Evolutionary conservation across 306 rosid genomes (phyloP), one percentile per base, ranked within the genome.

Genomic region (Vigna unguiculata): DNA sequence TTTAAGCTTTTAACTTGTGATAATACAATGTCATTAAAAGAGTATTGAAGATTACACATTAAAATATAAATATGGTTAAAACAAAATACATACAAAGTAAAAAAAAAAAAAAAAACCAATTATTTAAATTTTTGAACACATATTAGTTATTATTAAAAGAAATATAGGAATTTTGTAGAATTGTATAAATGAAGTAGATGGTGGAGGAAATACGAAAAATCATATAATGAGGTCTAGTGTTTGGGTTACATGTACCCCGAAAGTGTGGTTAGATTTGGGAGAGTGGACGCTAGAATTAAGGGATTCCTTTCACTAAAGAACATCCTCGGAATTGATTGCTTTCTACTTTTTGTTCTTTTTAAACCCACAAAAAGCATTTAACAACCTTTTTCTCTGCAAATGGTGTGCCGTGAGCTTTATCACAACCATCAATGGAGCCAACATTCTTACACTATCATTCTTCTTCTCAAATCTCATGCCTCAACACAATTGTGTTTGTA

Each of bases 221-320:
- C 67, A 25, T 51, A 81, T 81, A 65, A 81, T 81, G 78, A 81
- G 85, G 81, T 76, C 76, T 64, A 60, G 47, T 19, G 63, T 81
- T 81, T 81, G 10, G 81, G 77, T 75, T 81, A 58, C 84, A 75
- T 55, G 12, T 5, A 59, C 59, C 63, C 77, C 61, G n/a, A 28
- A 67, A 75, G 72, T 68, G 77, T 62, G 78, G 83, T 52, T 72
- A 51, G 69, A 63, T 79, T 62, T 71, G 25, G 66, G 58, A 53
- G 59, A 62, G 58, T 72, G 20, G 52, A 72, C 54, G 80, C 85
- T 61, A 1, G 52, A 81, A 60, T 81, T 81, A 47, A 76, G 85
- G 85, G 78, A 81, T 81, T 48, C 66, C 76, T 62, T 51, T n/a
- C n/a, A n/a, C n/a, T n/a, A n/a, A n/a, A n/a, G n/a, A n/a, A n/a